Evolutionary conservation across 371 early-diverging fungal genomes (phyloP).

Genomic region (Ordospora colligata): DNA sequence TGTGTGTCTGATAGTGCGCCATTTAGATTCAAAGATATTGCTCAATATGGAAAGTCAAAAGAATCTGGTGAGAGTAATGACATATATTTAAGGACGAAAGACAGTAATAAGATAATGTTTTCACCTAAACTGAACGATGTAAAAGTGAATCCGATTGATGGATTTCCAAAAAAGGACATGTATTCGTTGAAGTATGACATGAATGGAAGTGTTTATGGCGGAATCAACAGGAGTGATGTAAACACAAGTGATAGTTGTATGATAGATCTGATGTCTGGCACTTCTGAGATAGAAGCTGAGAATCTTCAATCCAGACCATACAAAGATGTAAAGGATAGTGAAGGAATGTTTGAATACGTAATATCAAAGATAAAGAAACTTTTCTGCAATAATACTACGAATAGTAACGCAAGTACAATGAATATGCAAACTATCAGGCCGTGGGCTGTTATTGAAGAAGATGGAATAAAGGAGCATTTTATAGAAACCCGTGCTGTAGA

Average conservation of each 20-base stretch:
- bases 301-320: background rate
- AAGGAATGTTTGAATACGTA: background rate
- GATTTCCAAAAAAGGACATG: background rate
- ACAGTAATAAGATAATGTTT: background rate
- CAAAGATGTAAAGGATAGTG: background rate
- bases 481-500: no score
- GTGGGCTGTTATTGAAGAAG: background rate
- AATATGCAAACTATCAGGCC: background rate
- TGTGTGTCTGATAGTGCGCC: background rate
- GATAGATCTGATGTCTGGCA: background rate
- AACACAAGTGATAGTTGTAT: background rate
- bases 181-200: background rate
- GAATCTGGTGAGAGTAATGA: background rate
- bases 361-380: conserved; percentile 1
- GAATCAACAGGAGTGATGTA: background rate
- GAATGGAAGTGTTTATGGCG: background rate
- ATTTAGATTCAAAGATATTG: background rate
- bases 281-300: background rate
- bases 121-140: background rate
- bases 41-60: background rate
- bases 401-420: background rate
- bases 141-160: background rate
- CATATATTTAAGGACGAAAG: background rate
- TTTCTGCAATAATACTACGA: background rate
- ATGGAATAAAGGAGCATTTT: background rate